These are phyloP conservation scores for Pichia sp. DNA, from an alignment of 1,139 yeast species.

Conservation along the genomic window DNA sequence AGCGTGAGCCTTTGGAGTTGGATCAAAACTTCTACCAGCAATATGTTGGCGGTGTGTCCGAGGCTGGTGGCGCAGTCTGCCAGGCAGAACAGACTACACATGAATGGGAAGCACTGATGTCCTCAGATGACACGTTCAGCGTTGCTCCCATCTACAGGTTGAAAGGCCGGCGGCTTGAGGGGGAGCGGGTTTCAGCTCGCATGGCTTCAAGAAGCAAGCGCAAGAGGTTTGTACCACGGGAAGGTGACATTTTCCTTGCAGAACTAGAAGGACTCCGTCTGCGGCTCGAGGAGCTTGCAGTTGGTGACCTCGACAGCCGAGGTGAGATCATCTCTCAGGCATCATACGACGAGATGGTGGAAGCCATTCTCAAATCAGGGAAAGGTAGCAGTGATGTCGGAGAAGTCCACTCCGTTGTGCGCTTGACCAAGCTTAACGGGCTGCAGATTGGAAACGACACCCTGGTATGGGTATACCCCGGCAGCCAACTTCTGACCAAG, in stretches of 20 bases:
- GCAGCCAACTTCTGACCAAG: not conserved
- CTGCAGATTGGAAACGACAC: not conserved
- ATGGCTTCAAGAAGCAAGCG: not conserved
- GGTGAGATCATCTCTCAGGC: conserved; percentile 17
- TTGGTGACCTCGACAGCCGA: conserved; percentile 18
- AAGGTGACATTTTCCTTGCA: conserved; percentile 21
- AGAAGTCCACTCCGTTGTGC: not conserved
- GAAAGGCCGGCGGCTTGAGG: not conserved
- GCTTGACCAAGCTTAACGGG: conserved; percentile 16
- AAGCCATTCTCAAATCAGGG: not conserved
- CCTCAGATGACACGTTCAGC: conserved; percentile 7
- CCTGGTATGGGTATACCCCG: not conserved
- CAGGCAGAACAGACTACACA: conserved; percentile 19
- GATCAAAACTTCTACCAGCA: conserved; percentile 18
- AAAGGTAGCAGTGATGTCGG: not conserved
- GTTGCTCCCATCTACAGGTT: conserved; percentile 13
- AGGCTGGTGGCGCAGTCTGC: conserved; percentile 19
- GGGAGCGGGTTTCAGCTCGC: not conserved
- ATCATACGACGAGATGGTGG: not conserved
- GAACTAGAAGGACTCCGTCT: conserved; percentile 23
- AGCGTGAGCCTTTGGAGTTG: conserved; percentile 17
- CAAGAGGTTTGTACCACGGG: not conserved
- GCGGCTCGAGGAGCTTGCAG: conserved; percentile 21
- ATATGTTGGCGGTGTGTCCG: conserved; percentile 8
- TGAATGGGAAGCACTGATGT: conserved; percentile 26